Evolutionary conservation across 805 yeast genomes (phyloP), one percentile per base, ranked within the genome.

Genomic region (Zygosaccharomyces lentus): DNA sequence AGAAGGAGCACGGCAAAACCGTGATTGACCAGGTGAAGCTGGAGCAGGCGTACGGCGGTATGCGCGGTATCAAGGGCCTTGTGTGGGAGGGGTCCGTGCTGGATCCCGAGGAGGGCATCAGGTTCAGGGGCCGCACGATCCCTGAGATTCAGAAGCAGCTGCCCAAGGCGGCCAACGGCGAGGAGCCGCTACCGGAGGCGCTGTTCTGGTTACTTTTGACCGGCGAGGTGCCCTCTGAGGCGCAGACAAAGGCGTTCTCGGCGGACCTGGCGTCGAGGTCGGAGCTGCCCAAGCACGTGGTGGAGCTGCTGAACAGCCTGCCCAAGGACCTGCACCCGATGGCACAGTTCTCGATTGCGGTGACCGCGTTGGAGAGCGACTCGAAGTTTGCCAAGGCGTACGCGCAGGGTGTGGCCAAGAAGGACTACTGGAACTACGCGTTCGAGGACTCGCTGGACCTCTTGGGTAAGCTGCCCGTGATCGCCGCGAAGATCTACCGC

Each of bases 41-140:
- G 51, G 87, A 81, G 67, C 91, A 84, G 72, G 90, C 89, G 34
- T 86, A 84, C 70, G 95, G 95, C 72, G 95, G 95, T 74, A 82
- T 82, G 90, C 78, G 95, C 68, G 95, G 95, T 64, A 82, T 85
- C 68, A 81, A 82, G 69, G 87, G 87, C 58, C 73, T 86, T 52
- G 89, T 85, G 44, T 85, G 93, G 93, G 95, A 85, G 75, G 91
- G 91, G 55, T 84, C 91, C 41, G 91, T 84, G 26, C 71, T 85
- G 59, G 95, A 85, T 65, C 84, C 95, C 49, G 79, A 78, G 54
- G 93, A 85, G 69, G 95, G 95, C 68, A 86, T 85, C 64, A 79
- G 89, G 66, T 85, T 85, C 77, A 82, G 91, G 69, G 91, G 91
- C 58, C 74, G 76, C 66, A 84, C 93, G 54, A 86, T 85, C 58